Evolutionary conservation across 164 flowering plant species (phyloP), one percentile per base, ranked within the genome.

Genomic region (Nymphaea thermarum): DNA sequence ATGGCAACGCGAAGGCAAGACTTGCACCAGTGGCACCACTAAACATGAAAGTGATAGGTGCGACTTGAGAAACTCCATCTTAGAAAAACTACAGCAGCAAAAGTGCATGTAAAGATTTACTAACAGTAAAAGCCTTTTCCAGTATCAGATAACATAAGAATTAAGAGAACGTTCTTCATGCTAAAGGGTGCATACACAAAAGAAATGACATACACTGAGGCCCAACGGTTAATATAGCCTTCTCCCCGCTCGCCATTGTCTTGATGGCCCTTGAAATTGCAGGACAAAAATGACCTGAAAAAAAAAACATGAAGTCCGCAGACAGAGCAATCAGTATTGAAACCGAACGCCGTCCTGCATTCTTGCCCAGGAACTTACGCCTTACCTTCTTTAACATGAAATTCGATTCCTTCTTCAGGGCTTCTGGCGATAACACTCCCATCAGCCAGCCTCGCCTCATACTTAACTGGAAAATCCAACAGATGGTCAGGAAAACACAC

Each of bases 241-340:
- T 82, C 79, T 85, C 91, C 71, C 86, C 86, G 68, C 63, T 76
- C 77, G 51, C 81, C 95, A 89, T 89, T 71, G 91, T 85, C 79
- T 71, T 75, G 43, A 86, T 44, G 64, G 77, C 88, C 77, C 78
- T 89, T 14, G 83, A 60, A 68, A 89, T 69, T 65, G 84, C 90
- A 6, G 82, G 80, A 79, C 83, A 84, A 67, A 89, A 77, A 77
- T 84, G 85, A 72, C 89, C 92, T 89, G 74, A 25, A 74, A 55
- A 11, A 11, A 70, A 69, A 42, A 76, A 15, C 64, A 25, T 25
- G 36, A 25, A 25, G 36, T 25, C 36, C 36, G 36, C 36, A 25
- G 36, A 0, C 36, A 25, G 36, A 25, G 36, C 0, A 25, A 25
- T 25, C 36, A 25, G 36, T 25, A 25, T 25, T 25, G 36, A 25